Evolutionary conservation across 805 yeast genomes (phyloP), one percentile per base, ranked within the genome.

Genomic region (Yamadazyma paraphyllophila): DNA sequence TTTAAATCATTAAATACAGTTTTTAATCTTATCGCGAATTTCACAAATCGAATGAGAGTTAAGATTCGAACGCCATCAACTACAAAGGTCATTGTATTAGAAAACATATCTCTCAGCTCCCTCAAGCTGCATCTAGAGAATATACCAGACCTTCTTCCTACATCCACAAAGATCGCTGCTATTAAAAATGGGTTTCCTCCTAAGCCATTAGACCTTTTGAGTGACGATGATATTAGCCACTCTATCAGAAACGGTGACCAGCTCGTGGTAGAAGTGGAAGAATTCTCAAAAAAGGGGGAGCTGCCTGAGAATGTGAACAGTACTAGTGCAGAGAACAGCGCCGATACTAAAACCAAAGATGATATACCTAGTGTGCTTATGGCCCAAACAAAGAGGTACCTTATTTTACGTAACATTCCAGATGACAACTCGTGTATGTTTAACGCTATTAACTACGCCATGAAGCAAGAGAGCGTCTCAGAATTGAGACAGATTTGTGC

Each of bases 371-470:
- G 60, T 13, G 62, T 60, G 1, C 53, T 44, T 41, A 48, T 62
- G 5, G 49, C 44, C 2, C 50, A 51, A n/a, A 27, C 48, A 14
- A 54, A 65, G 14, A 62, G 67, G 5, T 65, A 64, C 41, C 54
- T 82, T 14, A 70, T 75, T 7, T 65, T 83, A 7, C 73, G 87
- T 25, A 74, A 77, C 41, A 79, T 85, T 46, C 84, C 87, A 0
- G 90, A 86, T 58, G 92, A 86, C 61, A 86, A 86, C 58, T 83
- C 92, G 7, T 86, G 95, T 58, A 63, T 86, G 44, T 86, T 86
- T 65, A 80, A 85, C 53, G 73, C 91, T 0, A 69, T 86, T 1
- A 71, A 82, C 1, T 80, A 78, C 53, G 76, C 81, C 10, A 49
- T 73, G 51, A 65, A 70, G 33, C 71, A 71, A 35, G 55, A 70